These are phyloP conservation scores for Cicer cuneatum DNA, from an alignment of 306 rosid species.

Conservation along the genomic window DNA sequence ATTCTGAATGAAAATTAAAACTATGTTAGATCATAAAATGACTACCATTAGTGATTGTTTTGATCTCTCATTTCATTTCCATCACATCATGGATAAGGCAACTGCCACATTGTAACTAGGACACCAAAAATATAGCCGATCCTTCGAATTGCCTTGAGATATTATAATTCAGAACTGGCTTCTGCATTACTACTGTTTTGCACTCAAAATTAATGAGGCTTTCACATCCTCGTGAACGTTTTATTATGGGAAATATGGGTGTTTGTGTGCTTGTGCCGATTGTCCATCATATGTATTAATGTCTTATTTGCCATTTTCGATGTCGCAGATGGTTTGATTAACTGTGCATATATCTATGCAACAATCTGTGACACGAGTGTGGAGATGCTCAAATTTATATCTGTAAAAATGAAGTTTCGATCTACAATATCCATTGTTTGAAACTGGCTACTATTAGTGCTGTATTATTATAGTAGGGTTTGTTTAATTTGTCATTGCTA, in stretches of 20 bases:
- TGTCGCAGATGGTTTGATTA: constrained; percentile 32
- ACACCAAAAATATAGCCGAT: neutral
- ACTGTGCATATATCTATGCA: neutral
- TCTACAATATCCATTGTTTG: constrained; percentile 16
- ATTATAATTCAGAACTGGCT: constrained; percentile 10
- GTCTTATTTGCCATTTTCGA: constrained; percentile 28
- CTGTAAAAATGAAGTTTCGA: constrained; percentile 11
- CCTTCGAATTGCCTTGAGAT: constrained; percentile 31
- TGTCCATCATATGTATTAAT: neutral
- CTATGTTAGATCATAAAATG: constrained; percentile 9
- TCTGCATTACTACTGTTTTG: neutral
- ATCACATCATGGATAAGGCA: constrained; percentile 25
- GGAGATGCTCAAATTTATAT: constrained; percentile 22
- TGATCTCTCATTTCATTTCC: constrained; percentile 28
- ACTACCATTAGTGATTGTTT: neutral
- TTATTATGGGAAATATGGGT: constrained; percentile 10
- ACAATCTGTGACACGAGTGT: no score
- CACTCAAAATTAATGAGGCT: constrained; percentile 15
- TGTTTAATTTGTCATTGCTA: neutral
- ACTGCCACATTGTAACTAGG: constrained; percentile 8
- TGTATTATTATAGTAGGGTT: neutral
- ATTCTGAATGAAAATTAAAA: constrained; percentile 29
- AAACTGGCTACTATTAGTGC: constrained; percentile 31
- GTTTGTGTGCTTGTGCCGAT: constrained; percentile 10
- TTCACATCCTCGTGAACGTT: neutral